Evolutionary conservation across 805 yeast genomes (phyloP), one percentile per base, ranked within the genome.

Genomic region (Kluyveromyces wickerhamii): DNA sequence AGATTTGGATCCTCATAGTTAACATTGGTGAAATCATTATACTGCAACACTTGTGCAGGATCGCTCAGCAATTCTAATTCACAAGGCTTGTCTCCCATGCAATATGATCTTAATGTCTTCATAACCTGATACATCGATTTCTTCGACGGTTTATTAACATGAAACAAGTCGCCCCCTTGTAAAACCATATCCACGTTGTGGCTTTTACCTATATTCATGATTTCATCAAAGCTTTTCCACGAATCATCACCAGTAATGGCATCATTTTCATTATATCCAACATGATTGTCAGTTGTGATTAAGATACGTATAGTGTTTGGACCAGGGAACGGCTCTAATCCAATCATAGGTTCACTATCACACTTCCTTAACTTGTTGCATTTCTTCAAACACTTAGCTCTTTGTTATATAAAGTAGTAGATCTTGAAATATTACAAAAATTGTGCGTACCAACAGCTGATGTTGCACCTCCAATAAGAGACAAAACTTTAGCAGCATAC

Each of bases 271-370:
- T 77, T 76, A 54, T 79, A 88, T 1, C 98, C 98, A 13, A 92
- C 95, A 65, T 92, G 98, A 53, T 92, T 92, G 52, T 92, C 98
- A 1, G 97, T 87, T 2, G 98, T 86, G 21, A 92, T 60, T 21
- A 92, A 71, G 13, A 92, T 72, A 16, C 83, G 63, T 12, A 88
- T 73, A 0, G 95, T 85, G 54, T 84, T 74, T 5, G 51, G 54
- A 40, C 47, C 56, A 6, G 62, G 60, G 21, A 44, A 42, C 7
- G 51, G 49, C 47, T 52, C 49, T 31, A 39, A 15, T 23, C 16
- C 25, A 12, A 23, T 22, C 24, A 34, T 17, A n/a, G n/a, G n/a
- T n/a, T n/a, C n/a, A n/a, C n/a, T n/a, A n/a, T n/a, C n/a, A n/a
- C n/a, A 29, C n/a, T 29, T 10, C 18, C 9, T 18, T 3, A 8